phyloP scores from a whole-genome alignment of 2,329 filamentous ascomycete species.

The Pseudonectria buxi region DNA sequence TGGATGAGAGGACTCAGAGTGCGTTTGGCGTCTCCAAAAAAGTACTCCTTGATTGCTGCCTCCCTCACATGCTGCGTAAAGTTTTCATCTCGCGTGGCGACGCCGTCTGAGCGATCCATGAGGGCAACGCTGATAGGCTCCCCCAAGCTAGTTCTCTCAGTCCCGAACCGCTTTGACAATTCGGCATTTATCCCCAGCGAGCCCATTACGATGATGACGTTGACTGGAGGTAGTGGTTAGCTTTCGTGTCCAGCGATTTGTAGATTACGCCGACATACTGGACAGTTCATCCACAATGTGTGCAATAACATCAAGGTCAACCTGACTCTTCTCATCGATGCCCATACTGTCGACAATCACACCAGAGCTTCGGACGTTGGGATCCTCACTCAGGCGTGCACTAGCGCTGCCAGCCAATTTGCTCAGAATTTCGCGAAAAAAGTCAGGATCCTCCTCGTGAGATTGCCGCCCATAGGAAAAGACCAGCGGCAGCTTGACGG shows the following conservation, averaged over 20 bases:
- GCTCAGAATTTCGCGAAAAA: constrained; percentile 70
- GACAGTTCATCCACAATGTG: constrained; percentile 62
- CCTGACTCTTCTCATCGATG: constrained; percentile 57
- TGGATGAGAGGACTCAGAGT: constrained; percentile 84
- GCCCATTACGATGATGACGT: constrained; percentile 74
- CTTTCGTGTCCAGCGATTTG: background rate
- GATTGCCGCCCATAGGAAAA: constrained; percentile 77
- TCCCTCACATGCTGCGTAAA: constrained; percentile 72
- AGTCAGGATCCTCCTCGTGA: constrained; percentile 62
- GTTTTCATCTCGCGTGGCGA: constrained; percentile 64
- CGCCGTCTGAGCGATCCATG: constrained; percentile 79
- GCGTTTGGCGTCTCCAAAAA: constrained; percentile 75
- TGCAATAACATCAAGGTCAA: constrained; percentile 67
- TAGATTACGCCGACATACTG: constrained; percentile 23
- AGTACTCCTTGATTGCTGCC: constrained; percentile 80
- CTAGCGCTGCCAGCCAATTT: constrained; percentile 73
- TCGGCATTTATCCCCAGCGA: constrained; percentile 70
- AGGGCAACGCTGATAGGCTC: constrained; percentile 70
- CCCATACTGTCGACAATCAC: constrained; percentile 82
- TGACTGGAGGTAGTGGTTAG: constrained; percentile 57
- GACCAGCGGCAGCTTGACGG: constrained; percentile 85
- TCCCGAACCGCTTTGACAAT: constrained; percentile 61
- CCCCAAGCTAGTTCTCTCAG: constrained; percentile 47
- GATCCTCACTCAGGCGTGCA: constrained; percentile 70
- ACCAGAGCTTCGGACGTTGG: constrained; percentile 62